Conservation (phyloP, 2,329 filamentous ascomycete species). For the Xylariales sp. region DNA sequence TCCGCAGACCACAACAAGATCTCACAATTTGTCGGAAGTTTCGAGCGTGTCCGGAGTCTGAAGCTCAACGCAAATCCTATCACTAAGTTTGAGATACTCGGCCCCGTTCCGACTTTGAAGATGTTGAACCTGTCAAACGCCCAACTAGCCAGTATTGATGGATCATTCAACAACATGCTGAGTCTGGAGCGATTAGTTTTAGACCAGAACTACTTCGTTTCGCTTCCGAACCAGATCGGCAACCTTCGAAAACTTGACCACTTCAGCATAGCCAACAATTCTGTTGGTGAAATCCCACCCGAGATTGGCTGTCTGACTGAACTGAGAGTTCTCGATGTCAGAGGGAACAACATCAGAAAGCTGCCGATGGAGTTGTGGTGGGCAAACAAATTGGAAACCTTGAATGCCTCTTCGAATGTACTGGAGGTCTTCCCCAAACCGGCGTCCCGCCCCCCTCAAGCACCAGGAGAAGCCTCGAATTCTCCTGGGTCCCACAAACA, state of each 20-base stretch:
- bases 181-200: slow-evolving; percentile 84
- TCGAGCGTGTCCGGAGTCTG: slow-evolving; percentile 75
- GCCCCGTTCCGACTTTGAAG: slow-evolving; percentile 74
- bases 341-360: slow-evolving; percentile 88
- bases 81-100: slow-evolving; percentile 82
- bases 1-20: slow-evolving; percentile 91
- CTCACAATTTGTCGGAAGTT: slow-evolving; percentile 84
- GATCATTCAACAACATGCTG: slow-evolving; percentile 80
- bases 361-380: slow-evolving; percentile 95
- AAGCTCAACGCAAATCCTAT: slow-evolving; percentile 93
- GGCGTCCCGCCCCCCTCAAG: slow-evolving; percentile 61
- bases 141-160: slow-evolving; percentile 85
- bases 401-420: slow-evolving; percentile 95
- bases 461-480: slow-evolving; percentile 44
- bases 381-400: slow-evolving; percentile 80
- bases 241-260: slow-evolving; percentile 79
- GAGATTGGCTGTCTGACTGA: slow-evolving; percentile 87
- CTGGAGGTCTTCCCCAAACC: slow-evolving; percentile 88
- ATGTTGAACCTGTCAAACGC: slow-evolving; percentile 85
- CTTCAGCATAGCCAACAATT: slow-evolving; percentile 91
- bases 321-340: slow-evolving; percentile 78
- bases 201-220: slow-evolving; percentile 94
- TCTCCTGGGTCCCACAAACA: slow-evolving; percentile 34
- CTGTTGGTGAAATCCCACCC: slow-evolving; percentile 73
- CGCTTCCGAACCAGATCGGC: slow-evolving; percentile 79